Percentiles rank a stretch among this genome's conserved stretches.
Evolutionary conservation across 1,139 yeast genomes (phyloP).

Genomic region (Suhomyces bolitotheri): DNA sequence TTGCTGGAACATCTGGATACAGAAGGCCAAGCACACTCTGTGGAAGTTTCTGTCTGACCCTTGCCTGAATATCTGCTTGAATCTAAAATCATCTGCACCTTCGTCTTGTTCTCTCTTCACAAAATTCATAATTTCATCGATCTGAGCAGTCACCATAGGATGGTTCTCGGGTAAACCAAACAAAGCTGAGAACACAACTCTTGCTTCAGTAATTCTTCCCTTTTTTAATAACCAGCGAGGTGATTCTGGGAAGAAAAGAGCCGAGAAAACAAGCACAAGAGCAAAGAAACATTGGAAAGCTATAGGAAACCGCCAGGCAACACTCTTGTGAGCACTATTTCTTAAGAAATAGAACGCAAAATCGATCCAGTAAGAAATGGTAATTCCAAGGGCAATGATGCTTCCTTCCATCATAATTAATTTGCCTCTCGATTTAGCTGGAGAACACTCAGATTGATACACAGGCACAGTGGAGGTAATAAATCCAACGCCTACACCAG

Average conservation of each 20-base stretch:
- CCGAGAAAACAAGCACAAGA: conserved; percentile 18
- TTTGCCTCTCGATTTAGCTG: conserved; percentile 36
- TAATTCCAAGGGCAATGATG: conserved; percentile 28
- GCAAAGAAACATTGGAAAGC: conserved; percentile 48
- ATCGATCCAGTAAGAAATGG: conserved; percentile 37
- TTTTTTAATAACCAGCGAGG: conserved; percentile 29
- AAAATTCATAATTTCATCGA: conserved; percentile 33
- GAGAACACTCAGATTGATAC: conserved; percentile 41
- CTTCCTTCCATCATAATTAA: conserved; percentile 40
- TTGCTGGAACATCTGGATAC: conserved; percentile 77
- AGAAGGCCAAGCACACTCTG: conserved; percentile 46
- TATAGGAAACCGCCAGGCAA: conserved; percentile 47
- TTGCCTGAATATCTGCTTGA: conserved; percentile 32
- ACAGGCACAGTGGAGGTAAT: conserved; percentile 42
- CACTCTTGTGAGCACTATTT: conserved; percentile 12
- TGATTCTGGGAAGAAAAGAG: conserved; percentile 23
- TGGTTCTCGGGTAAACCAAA: conserved; percentile 35
- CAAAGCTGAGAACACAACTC: conserved; percentile 46
- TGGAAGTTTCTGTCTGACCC: conserved; percentile 50
- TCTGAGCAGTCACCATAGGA: conserved; percentile 28
- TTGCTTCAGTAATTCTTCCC: conserved; percentile 49
- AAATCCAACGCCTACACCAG: conserved; percentile 44
- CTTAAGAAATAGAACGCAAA: conserved; percentile 43
- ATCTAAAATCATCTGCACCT: conserved; percentile 26
- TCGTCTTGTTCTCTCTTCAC: conserved; percentile 26